Evolutionary conservation across 139 green algal genomes (phyloP).

Genomic region (Asterochloris sp.): DNA sequence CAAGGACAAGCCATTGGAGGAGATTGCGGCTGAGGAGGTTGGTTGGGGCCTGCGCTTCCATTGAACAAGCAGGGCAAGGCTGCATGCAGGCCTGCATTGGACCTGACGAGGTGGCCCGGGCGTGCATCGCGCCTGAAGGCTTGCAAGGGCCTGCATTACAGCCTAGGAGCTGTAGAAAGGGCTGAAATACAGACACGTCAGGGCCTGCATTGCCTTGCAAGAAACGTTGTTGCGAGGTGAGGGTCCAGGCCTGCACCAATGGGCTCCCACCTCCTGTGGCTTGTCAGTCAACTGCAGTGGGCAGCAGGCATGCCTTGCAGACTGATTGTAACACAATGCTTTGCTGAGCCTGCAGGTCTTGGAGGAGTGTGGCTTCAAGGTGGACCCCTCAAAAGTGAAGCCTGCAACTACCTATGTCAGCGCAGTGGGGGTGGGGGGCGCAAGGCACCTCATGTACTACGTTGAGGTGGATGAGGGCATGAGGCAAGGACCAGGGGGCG

Average conservation of each 20-base stretch:
- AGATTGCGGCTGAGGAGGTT: slow-evolving; percentile 57
- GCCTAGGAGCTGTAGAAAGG: no score
- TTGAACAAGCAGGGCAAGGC: no score
- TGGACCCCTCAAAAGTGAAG: slow-evolving; percentile 41
- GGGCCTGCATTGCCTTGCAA: no score
- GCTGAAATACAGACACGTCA: no score
- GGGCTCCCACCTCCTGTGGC: no score
- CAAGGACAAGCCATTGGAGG: slow-evolving; percentile 60
- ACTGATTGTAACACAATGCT: no score
- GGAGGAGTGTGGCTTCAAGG: slow-evolving; percentile 66
- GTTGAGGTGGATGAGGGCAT: slow-evolving; percentile 69
- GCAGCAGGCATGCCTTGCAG: no score
- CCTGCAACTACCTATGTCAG: slow-evolving; percentile 42
- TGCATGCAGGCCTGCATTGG: not conserved
- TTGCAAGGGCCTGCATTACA: no score
- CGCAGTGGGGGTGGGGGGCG: slow-evolving; percentile 50
- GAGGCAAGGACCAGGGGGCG: slow-evolving; percentile 24
- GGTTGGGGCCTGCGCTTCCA: not conserved
- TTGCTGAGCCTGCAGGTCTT: slow-evolving; percentile 26
- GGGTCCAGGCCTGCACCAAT: no score
- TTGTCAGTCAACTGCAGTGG: no score
- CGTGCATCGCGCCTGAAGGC: no score
- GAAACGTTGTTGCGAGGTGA: no score
- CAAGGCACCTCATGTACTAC: slow-evolving; percentile 60
- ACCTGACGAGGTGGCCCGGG: not conserved